Evolutionary conservation across 192 early-diverging fungal species (phyloP), one percentile per base, ranked within the genome.

Genomic region (Jimgerdemannia lactiflua): DNA sequence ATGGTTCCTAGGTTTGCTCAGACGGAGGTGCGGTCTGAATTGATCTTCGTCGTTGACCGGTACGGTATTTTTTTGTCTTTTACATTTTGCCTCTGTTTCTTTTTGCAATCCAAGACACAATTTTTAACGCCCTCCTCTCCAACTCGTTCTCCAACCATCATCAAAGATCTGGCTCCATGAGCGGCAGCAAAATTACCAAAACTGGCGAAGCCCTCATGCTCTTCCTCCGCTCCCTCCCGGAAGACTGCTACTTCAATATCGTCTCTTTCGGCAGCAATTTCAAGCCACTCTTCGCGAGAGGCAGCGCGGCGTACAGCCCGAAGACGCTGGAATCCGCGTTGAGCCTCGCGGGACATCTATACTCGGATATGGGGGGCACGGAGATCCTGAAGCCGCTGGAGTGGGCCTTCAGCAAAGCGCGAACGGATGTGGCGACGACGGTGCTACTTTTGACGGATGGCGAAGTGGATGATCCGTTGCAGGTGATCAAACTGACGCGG

Each of bases 141-240:
- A 59, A 59, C 49, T 59, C 49, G 8, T 59, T 59, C 29, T 29
- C 29, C 29, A 14, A 59, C 6, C 6, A 10, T 59, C 49, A 6
- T 39, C 68, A 77, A 29, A 71, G 87, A 42, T 89, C 88, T 6
- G 87, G 88, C 10, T 90, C 88, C 10, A 88, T 88, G 87, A 4
- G 20, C 3, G 86, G 86, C 4, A 67, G 41, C 20, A 75, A 70
- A 42, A 88, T 88, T 19, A 40, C 65, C 3, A 79, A 88, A 43
- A 81, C 75, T 11, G 67, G 44, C 11, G 70, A 75, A 42, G 86
- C 87, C 3, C 75, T 88, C 20, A 71, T 82, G 43, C 67, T 88
- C 19, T 73, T 88, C 19, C 74, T 88, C 19, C 83, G 76, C 54
- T 89, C 88, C 39, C 64, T 88, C 3, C 88, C 87, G 29, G 65